phyloP scores from a whole-genome alignment of 2,329 filamentous ascomycete genomes.

The Microcyclospora pomicola region DNA sequence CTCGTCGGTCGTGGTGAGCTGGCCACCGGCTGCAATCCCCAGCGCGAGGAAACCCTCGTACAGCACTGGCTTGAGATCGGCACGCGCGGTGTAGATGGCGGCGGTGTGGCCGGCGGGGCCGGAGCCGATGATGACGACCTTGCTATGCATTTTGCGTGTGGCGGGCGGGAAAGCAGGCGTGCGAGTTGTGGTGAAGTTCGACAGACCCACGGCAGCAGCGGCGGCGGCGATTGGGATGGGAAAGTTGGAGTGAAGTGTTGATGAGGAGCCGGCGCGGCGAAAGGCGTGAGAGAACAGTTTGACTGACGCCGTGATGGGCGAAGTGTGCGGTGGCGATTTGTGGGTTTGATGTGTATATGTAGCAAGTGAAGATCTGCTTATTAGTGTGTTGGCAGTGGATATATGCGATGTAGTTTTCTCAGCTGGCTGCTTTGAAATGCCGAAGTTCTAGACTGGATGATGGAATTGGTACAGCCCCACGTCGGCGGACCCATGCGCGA shows the following conservation, averaged over 20 bases:
- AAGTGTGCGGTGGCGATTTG: background rate
- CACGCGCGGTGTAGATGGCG: slow-evolving; percentile 87
- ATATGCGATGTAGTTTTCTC: no score
- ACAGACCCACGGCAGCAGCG: slow-evolving; percentile 46
- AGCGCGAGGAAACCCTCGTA: slow-evolving; percentile 98
- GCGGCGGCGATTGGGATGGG: slow-evolving; percentile 55
- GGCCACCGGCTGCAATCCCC: slow-evolving; percentile 87
- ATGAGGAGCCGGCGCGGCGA: slow-evolving; percentile 42
- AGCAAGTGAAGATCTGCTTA: no score
- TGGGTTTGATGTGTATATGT: background rate
- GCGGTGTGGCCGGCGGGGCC: slow-evolving; percentile 96
- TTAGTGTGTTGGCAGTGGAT: no score
- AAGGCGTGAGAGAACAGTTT: slow-evolving; percentile 87
- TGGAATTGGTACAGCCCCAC: no score
- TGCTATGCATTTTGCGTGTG: slow-evolving; percentile 68
- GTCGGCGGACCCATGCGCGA: no score
- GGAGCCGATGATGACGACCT: slow-evolving; percentile 67
- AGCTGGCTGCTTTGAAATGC: no score
- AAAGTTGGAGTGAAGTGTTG: slow-evolving; percentile 56
- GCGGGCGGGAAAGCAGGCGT: slow-evolving; percentile 11
- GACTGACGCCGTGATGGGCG: slow-evolving; percentile 36
- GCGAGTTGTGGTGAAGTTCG: slow-evolving; percentile 15
- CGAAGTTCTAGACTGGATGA: no score
- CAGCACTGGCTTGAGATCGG: slow-evolving; percentile 84
- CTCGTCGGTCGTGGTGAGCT: slow-evolving; percentile 96